Percentiles rank a stretch among this genome's conserved stretches.
These are phyloP conservation scores for Quercus glauca DNA, from an alignment of 306 rosid genomes.

Conservation along the genomic window DNA sequence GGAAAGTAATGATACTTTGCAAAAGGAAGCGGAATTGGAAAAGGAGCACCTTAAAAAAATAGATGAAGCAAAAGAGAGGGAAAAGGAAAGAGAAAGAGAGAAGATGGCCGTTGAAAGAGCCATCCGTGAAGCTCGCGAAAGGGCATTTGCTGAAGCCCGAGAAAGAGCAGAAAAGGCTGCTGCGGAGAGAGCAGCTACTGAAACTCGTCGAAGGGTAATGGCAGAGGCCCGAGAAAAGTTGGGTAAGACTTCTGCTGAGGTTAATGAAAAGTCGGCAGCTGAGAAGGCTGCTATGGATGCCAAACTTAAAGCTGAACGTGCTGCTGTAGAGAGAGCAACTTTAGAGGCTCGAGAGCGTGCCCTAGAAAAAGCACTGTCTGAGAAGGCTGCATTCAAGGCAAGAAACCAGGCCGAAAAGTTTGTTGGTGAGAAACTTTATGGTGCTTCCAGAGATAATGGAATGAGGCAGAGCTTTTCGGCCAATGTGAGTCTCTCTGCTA, in stretches of 20 bases:
- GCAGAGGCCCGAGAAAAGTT: constrained; percentile 59
- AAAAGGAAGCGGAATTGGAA: constrained; percentile 44
- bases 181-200: constrained; percentile 60
- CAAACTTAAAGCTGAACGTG: constrained; percentile 82
- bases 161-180: constrained; percentile 84
- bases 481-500: constrained; percentile 26
- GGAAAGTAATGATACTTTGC: constrained; percentile 29
- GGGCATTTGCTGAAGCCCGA: constrained; percentile 86
- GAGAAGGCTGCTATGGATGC: constrained; percentile 82
- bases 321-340: constrained; percentile 93
- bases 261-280: constrained; percentile 48
- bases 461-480: constrained; percentile 30
- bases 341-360: constrained; percentile 86
- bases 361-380: constrained; percentile 79
- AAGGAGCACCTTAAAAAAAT: constrained; percentile 46
- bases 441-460: constrained; percentile 47
- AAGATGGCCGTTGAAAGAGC: constrained; percentile 80
- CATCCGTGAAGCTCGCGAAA: constrained; percentile 87
- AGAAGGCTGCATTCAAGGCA: constrained; percentile 61
- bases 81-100: constrained; percentile 70
- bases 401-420: constrained; percentile 60
- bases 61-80: constrained; percentile 61
- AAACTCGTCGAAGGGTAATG: constrained; percentile 62
- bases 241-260: constrained; percentile 48
- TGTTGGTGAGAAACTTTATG: constrained; percentile 1